These are phyloP conservation scores for Aristolochia contorta DNA, from an alignment of 164 flowering plant species.

Conservation along the genomic window DNA sequence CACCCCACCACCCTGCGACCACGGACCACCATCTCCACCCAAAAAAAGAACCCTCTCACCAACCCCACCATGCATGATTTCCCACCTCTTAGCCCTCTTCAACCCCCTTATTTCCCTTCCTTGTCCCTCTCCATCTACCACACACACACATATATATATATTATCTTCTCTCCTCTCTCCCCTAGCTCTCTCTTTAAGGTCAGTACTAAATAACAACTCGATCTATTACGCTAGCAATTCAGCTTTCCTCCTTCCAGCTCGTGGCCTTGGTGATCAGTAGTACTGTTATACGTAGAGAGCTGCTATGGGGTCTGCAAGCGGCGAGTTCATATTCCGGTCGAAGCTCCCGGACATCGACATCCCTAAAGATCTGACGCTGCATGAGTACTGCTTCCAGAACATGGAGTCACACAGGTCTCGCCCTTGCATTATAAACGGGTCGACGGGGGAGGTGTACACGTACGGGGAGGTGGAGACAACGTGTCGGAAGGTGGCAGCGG, in stretches of 20 bases:
- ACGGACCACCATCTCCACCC: neutral
- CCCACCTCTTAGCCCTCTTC: neutral
- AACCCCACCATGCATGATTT: neutral
- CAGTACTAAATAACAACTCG: neutral
- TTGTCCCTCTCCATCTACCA: neutral
- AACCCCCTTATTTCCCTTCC: neutral
- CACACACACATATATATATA: too few species aligned
- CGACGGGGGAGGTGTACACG: constrained; percentile 36
- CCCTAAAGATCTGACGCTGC: constrained; percentile 69
- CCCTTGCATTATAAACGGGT: constrained; percentile 69
- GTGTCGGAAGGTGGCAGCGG: constrained; percentile 52
- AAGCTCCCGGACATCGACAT: constrained; percentile 81
- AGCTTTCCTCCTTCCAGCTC: too few species aligned
- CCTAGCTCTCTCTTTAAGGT: neutral
- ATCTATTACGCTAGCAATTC: too few species aligned
- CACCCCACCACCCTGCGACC: neutral
- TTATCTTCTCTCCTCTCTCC: neutral
- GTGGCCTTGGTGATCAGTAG: too few species aligned
- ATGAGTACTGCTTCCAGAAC: constrained; percentile 73
- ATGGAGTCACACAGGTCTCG: constrained; percentile 30
- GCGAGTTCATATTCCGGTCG: constrained; percentile 62
- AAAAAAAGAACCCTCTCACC: neutral
- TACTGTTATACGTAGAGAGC: too few species aligned
- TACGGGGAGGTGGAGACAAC: constrained; percentile 61
- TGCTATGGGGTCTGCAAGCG: neutral